Conservation (phyloP, 202 grass and related monocot species). For the Sporobolus alterniflorus region DNA sequence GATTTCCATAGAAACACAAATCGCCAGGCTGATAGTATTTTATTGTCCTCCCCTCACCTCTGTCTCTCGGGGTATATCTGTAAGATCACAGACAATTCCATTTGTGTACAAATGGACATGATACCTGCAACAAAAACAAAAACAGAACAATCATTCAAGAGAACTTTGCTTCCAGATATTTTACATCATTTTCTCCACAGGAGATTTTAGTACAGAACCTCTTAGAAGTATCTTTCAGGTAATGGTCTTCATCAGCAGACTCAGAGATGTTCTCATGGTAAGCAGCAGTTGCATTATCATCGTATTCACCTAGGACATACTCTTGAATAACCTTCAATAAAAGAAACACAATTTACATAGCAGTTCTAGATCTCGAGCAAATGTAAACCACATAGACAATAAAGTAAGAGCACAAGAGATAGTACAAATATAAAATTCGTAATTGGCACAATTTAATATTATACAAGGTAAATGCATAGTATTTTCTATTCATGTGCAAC, state of each 20-base stretch:
- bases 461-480: conserved; percentile 1
- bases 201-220: conserved; percentile 48
- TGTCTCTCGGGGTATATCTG: conserved; percentile 69
- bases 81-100: conserved; percentile 91
- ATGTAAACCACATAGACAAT: not conserved
- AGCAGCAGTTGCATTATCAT: conserved; percentile 64
- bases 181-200: not conserved
- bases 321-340: conserved; percentile 79
- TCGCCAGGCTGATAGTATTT: not conserved
- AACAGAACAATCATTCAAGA: not conserved
- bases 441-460: not conserved
- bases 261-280: conserved; percentile 72
- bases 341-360: not conserved
- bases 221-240: conserved; percentile 70
- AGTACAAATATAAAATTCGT: not conserved
- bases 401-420: conserved; percentile 8
- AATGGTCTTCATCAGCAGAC: conserved; percentile 49
- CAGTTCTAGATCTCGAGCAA: conserved; percentile 5
- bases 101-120: conserved; percentile 92
- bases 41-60: conserved; percentile 57
- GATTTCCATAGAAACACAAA: conserved; percentile 5
- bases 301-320: conserved; percentile 89
- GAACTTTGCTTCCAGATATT: conserved; percentile 7
- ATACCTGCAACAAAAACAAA: conserved; percentile 55
- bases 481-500: not conserved